A percentile compares a stretch with the other conserved stretches of the same genome.
Conservation (phyloP, 257 asterid species). For the Penstemon eatonii region DNA sequence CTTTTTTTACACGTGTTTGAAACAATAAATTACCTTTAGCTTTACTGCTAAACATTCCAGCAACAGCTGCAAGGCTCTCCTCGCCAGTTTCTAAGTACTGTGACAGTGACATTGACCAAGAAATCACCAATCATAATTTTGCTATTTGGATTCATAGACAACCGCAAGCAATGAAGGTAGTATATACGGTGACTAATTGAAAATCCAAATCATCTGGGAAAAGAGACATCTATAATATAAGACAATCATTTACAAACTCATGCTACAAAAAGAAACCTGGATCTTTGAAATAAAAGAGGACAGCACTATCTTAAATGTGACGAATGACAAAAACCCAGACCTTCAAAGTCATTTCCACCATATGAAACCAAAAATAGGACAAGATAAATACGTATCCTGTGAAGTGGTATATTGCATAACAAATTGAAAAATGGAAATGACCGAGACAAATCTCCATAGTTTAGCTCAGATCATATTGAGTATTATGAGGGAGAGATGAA, state of each 20-base stretch:
- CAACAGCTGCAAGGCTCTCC: slow-evolving; percentile 99
- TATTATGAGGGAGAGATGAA: no score
- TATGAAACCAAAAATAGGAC: no score
- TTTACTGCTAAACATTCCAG: slow-evolving; percentile 99
- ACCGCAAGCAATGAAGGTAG: slow-evolving; percentile 14
- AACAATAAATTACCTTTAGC: slow-evolving; percentile 74
- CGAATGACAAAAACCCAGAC: not conserved
- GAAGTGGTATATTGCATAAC: no score
- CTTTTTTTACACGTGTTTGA: slow-evolving; percentile 2
- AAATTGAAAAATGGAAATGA: no score
- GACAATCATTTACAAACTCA: slow-evolving; percentile 17
- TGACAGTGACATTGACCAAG: slow-evolving; percentile 37
- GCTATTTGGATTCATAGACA: slow-evolving; percentile 23
- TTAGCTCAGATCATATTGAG: no score
- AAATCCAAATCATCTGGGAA: slow-evolving; percentile 6
- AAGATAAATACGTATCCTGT: no score
- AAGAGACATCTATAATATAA: slow-evolving; percentile 1
- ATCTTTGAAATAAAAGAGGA: slow-evolving; percentile 11
- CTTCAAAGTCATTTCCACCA: not conserved
- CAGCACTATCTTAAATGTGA: slow-evolving; percentile 1
- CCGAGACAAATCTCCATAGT: no score
- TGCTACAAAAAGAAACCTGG: slow-evolving; percentile 14
- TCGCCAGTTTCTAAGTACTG: slow-evolving; percentile 93
- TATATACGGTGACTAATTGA: not conserved
- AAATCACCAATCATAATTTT: slow-evolving; percentile 15